Evolutionary conservation across 441 rosid species (phyloP), one percentile per base, ranked within the genome.

Genomic region (Erodium moschatum): DNA sequence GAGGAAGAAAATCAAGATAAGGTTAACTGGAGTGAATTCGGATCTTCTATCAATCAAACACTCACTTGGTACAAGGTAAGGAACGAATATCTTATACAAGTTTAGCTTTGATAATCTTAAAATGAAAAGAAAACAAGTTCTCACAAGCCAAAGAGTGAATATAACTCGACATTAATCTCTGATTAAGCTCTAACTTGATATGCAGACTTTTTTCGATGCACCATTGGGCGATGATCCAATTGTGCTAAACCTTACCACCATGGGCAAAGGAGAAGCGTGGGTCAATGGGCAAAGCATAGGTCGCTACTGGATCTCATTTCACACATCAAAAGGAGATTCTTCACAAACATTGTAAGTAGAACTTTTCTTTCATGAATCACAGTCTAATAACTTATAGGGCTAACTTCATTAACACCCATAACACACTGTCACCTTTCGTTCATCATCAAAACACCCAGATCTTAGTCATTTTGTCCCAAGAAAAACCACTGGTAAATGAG

Each of bases 191-290:
- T 24, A 24, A 24, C 35, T 3, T 5, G 4, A 31, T 31, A 31
- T 3, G 35, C 76, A 87, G 93, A 84, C 70, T 0, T 69, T 16
- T 29, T 86, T 87, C 72, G 85, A 85, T 73, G 79, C 71, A 72
- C 87, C 90, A 3, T 18, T 16, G 6, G 84, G 85, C 64, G n/a
- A 69, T 5, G 77, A 79, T 10, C 85, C 87, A 2, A 70, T 88
- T 46, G 87, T 82, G 11, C 67, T 88, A 31, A 73, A 85, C 70
- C 70, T 88, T 66, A 71, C 75, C 38, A 70, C 78, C 40, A 88
- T 88, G 93, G 86, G 88, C 3, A 87, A 87, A 81, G 93, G 93
- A 20, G 85, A 85, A 75, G 78, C 80, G 18, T 86, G 89, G 87
- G 84, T 88, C 62, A 88, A 88, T 71, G 89, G 84, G 56, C 78